These are phyloP conservation scores for Roridomyces roridus DNA, from an alignment of 768 basidiomycete genomes.

Conservation along the genomic window DNA sequence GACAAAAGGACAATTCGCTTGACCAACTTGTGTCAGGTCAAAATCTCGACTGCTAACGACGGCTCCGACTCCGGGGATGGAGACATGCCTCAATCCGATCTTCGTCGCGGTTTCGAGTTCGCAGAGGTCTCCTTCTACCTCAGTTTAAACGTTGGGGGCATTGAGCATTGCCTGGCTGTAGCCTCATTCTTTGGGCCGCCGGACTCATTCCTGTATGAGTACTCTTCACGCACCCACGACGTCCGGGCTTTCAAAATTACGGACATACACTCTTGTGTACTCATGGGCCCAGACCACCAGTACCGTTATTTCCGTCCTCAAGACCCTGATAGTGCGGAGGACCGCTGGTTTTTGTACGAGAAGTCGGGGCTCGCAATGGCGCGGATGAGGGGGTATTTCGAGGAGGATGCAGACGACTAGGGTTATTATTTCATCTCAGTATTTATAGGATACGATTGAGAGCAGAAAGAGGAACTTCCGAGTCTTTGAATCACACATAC, in stretches of 20 bases:
- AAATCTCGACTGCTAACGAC: background rate
- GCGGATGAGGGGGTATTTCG: no score
- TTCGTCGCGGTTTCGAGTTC: background rate
- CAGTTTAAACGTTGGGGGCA: background rate
- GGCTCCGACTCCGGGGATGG: no score
- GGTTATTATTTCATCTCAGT: no score
- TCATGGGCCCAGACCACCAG: slow-evolving; percentile 8
- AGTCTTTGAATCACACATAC: no score
- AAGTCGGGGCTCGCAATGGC: background rate
- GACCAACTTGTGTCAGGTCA: background rate
- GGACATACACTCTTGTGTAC: background rate
- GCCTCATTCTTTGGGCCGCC: slow-evolving; percentile 5
- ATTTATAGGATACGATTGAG: no score
- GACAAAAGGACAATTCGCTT: background rate
- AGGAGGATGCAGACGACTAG: no score
- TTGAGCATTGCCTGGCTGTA: background rate
- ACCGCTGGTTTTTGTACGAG: slow-evolving; percentile 1
- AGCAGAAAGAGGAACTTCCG: no score
- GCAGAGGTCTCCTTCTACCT: slow-evolving; percentile 4
- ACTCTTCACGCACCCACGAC: background rate
- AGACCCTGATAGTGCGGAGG: background rate
- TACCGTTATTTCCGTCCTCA: background rate
- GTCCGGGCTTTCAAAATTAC: slow-evolving; percentile 1
- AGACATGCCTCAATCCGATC: no score
- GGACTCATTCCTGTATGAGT: background rate